A percentile compares a stretch with the other conserved stretches of the same genome.
phyloP scores from a whole-genome alignment of 129 eudicot genomes.

The Apium graveolens region DNA sequence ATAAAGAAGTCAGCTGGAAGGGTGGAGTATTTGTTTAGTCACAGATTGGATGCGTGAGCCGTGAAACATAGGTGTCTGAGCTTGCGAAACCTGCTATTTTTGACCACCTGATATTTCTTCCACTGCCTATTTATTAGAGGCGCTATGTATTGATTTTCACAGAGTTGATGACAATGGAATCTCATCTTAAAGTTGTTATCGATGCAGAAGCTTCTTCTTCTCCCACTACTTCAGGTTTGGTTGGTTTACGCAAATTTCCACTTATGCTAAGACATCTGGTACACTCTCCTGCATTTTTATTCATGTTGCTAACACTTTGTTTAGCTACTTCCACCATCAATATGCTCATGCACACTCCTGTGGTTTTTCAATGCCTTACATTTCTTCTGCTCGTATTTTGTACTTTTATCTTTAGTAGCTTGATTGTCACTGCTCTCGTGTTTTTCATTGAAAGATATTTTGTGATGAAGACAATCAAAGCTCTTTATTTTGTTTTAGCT shows the following conservation, averaged over 20 bases:
- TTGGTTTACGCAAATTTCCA: not conserved
- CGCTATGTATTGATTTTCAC: too few species aligned
- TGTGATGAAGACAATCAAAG: not conserved
- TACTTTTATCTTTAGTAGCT: not conserved
- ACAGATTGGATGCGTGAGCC: too few species aligned
- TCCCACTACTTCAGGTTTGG: not conserved
- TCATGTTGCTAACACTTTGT: not conserved
- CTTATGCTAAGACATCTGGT: not conserved
- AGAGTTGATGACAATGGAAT: too few species aligned
- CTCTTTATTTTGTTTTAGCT: conserved; percentile 31
- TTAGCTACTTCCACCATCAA: not conserved
- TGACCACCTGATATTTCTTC: too few species aligned
- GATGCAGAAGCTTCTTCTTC: too few species aligned
- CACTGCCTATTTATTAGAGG: too few species aligned
- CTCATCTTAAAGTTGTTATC: too few species aligned
- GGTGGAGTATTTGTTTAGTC: too few species aligned
- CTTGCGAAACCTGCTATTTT: too few species aligned
- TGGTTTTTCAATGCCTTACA: not conserved
- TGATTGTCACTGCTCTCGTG: not conserved
- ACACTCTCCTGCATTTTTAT: not conserved
- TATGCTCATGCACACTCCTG: not conserved
- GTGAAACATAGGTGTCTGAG: too few species aligned
- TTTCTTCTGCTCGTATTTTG: not conserved
- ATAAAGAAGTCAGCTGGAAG: too few species aligned
- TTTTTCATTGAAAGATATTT: not conserved